Conservation (phyloP, 352 stramenopile species). For the Phytophthora agathidicida region DNA sequence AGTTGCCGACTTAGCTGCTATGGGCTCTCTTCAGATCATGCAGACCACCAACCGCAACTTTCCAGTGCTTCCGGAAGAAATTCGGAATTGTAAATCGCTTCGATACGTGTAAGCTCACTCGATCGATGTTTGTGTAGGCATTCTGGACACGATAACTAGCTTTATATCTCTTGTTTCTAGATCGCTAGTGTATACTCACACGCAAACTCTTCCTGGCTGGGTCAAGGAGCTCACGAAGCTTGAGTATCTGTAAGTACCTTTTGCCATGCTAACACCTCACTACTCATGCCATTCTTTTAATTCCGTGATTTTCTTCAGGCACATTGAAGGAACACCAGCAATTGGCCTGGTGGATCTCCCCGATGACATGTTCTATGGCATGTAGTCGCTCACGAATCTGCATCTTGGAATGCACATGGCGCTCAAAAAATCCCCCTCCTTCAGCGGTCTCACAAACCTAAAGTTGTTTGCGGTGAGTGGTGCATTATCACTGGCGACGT, state of each 20-base stretch:
- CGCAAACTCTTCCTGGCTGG: slow-evolving; percentile 27
- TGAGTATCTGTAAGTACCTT: slow-evolving; percentile 32
- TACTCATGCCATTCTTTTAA: too few species aligned
- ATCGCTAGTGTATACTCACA: slow-evolving; percentile 43
- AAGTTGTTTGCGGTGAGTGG: slow-evolving; percentile 19
- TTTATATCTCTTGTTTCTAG: not conserved
- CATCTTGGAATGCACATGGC: slow-evolving; percentile 15
- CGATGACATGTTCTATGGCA: slow-evolving; percentile 32
- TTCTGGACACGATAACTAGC: not conserved
- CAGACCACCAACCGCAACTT: slow-evolving; percentile 34
- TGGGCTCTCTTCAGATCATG: slow-evolving; percentile 27
- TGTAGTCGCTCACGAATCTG: slow-evolving; percentile 33
- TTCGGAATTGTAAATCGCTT: slow-evolving; percentile 26
- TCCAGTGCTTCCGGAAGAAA: slow-evolving; percentile 21
- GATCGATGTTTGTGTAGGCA: not conserved
- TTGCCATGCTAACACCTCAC: not conserved
- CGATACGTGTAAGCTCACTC: slow-evolving; percentile 29
- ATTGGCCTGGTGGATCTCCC: slow-evolving; percentile 7
- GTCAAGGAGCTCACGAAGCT: slow-evolving; percentile 33
- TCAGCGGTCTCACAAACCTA: slow-evolving; percentile 28
- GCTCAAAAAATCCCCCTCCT: slow-evolving; percentile 13
- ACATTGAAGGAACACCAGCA: not conserved
- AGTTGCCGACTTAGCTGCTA: slow-evolving; percentile 14
- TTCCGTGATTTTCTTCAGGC: not conserved
- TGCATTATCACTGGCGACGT: not conserved